Evolutionary conservation across 306 rosid genomes (phyloP), one percentile per base, ranked within the genome.

Genomic region (Nissolia schottii): DNA sequence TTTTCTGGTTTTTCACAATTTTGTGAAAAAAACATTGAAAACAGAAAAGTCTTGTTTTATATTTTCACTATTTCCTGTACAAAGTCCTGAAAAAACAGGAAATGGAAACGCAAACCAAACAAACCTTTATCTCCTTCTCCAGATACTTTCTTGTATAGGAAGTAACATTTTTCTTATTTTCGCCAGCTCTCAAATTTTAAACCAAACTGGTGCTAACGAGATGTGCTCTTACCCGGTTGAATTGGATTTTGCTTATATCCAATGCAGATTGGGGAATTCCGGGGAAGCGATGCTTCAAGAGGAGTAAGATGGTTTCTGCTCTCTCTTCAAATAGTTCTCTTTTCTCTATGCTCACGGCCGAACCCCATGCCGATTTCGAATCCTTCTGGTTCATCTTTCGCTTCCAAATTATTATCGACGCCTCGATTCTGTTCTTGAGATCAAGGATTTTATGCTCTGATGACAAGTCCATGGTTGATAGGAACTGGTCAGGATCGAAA

Each of bases 211-310:
- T n/a, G n/a, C n/a, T n/a, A n/a, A n/a, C n/a, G n/a, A n/a, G 29
- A 49, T 19, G 5, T 37, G 50, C 14, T 40, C 82, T 75, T 80
- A 91, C 99, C 73, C 67, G 13, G 28, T 88, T 95, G 82, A 64
- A 89, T 84, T 95, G 96, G 81, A 95, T 95, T 91, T 95, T 95
- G 87, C 96, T 95, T n/a, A 95, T 88, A 69, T 95, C 99, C 71
- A 95, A 80, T 73, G 93, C 71, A 37, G 99, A 95, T 61, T 95
- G 99, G 46, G 97, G 96, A 69, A 83, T 78, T 14, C 99, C 99
- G 0, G 99, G 99, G 67, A 89, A 95, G 55, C 96, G 88, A 29
- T 95, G 99, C 70, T 95, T 95, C 54, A 95, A 77, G 76, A 91
- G 83, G 74, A 89, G 80, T 69, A 95, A 80, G 70, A 95, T 95